These are phyloP conservation scores for Hypoxylon fuscum DNA, from an alignment of 495 filamentous ascomycete species.

Conservation along the genomic window DNA sequence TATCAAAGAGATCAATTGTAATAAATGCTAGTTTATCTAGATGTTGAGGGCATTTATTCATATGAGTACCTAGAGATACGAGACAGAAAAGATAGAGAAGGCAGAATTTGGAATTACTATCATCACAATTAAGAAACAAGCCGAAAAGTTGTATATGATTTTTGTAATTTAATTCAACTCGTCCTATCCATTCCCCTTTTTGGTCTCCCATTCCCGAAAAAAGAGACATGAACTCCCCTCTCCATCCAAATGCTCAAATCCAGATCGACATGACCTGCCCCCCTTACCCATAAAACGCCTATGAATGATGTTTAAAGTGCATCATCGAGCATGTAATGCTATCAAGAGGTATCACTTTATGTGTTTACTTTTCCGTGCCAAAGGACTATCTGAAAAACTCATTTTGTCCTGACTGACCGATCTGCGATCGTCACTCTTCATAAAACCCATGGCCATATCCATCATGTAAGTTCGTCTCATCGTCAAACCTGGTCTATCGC, in stretches of 20 bases:
- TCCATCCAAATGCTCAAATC: constrained; percentile 1
- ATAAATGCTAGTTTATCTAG: too few species aligned
- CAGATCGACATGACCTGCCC: constrained; percentile 28
- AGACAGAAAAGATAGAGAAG: not conserved
- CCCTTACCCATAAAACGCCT: constrained; percentile 38
- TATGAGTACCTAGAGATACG: too few species aligned
- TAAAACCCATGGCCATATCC: not conserved
- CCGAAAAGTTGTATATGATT: not conserved
- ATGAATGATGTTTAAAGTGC: constrained; percentile 26
- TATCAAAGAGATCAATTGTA: too few species aligned
- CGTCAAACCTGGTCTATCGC: not conserved
- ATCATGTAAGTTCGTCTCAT: not conserved
- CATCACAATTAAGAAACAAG: not conserved
- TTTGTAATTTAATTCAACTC: not conserved
- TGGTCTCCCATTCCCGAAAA: constrained; percentile 12
- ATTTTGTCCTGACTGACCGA: constrained; percentile 13
- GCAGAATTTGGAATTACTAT: not conserved
- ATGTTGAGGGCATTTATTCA: too few species aligned
- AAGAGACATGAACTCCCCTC: constrained; percentile 25
- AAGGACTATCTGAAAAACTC: constrained; percentile 30
- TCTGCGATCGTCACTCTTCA: constrained; percentile 2
- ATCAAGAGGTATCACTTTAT: constrained; percentile 35
- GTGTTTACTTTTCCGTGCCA: constrained; percentile 28
- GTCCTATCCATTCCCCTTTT: not conserved
- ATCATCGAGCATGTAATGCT: constrained; percentile 31